Conservation (phyloP, 805 yeast genomes). For the Metschnikowia rubicola region DNA sequence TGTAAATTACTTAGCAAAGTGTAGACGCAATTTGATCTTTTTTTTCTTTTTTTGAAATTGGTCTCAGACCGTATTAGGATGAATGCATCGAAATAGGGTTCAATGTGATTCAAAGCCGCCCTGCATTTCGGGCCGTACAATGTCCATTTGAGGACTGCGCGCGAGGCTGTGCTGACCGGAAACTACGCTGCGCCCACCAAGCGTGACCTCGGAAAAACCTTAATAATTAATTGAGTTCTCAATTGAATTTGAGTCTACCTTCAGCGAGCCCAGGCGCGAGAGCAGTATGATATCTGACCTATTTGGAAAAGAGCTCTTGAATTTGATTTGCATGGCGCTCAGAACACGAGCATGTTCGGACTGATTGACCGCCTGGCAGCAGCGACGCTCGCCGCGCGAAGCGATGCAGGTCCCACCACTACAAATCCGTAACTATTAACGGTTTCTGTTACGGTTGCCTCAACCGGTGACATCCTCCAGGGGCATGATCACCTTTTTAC, state of each 20-base stretch:
- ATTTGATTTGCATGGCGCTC: too few relatives aligned
- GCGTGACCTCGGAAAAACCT: too few relatives aligned
- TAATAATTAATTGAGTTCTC: too few relatives aligned
- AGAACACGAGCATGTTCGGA: background rate
- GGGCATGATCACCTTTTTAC: too few relatives aligned
- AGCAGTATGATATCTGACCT: background rate
- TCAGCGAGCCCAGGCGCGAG: background rate
- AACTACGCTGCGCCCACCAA: background rate
- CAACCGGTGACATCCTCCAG: background rate
- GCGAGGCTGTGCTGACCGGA: slow-evolving; percentile 8
- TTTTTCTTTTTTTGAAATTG: too few relatives aligned
- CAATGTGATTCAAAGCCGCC: too few relatives aligned
- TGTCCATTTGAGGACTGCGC: background rate
- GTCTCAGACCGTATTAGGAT: too few relatives aligned
- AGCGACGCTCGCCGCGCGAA: background rate
- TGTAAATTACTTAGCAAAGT: too few relatives aligned
- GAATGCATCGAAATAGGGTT: too few relatives aligned
- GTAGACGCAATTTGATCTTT: too few relatives aligned
- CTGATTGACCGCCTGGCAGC: background rate
- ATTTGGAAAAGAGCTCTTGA: background rate
- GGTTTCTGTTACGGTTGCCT: background rate
- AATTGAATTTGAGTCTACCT: background rate
- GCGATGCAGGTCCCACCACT: background rate
- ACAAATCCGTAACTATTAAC: background rate
- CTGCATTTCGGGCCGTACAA: too few relatives aligned